Conservation (phyloP, 2,329 filamentous ascomycete species). For the Calonectria ilicicola region DNA sequence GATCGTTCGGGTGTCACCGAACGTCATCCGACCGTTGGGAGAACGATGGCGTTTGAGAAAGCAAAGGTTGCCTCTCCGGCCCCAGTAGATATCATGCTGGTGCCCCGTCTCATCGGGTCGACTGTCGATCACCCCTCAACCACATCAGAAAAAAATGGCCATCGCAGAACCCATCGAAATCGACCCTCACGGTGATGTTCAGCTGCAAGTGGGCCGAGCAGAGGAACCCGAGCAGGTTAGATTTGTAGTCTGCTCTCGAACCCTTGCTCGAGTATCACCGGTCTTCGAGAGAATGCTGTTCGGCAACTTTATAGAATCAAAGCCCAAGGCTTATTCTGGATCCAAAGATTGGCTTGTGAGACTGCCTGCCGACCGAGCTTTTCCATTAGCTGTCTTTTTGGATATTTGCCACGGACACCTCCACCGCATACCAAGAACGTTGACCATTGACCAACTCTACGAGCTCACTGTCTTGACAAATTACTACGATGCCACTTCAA, state of each 20-base stretch:
- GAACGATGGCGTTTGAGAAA: not conserved
- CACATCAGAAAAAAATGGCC: slow-evolving; percentile 9
- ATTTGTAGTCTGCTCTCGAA: slow-evolving; percentile 43
- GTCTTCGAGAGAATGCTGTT: slow-evolving; percentile 46
- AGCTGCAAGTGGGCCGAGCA: slow-evolving; percentile 18
- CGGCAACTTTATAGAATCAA: slow-evolving; percentile 42
- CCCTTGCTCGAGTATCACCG: slow-evolving; percentile 40
- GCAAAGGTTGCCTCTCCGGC: not conserved
- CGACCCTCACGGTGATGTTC: slow-evolving; percentile 27
- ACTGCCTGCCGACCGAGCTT: slow-evolving; percentile 47
- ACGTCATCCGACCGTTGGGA: slow-evolving; percentile 12
- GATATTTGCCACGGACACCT: slow-evolving; percentile 47
- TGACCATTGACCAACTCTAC: slow-evolving; percentile 42
- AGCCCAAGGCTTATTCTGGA: not conserved
- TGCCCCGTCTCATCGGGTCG: not conserved
- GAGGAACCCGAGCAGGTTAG: not conserved
- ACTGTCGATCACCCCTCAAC: not conserved
- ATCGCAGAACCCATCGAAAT: slow-evolving; percentile 14
- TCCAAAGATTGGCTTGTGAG: slow-evolving; percentile 41
- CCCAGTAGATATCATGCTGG: slow-evolving; percentile 4
- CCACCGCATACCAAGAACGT: slow-evolving; percentile 35
- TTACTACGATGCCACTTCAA: slow-evolving; percentile 45
- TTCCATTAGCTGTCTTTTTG: slow-evolving; percentile 43
- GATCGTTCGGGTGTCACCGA: not conserved
- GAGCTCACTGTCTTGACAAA: slow-evolving; percentile 43